Evolutionary conservation across 2,329 filamentous ascomycete genomes (phyloP).

Genomic region (Shiraia sp.): DNA sequence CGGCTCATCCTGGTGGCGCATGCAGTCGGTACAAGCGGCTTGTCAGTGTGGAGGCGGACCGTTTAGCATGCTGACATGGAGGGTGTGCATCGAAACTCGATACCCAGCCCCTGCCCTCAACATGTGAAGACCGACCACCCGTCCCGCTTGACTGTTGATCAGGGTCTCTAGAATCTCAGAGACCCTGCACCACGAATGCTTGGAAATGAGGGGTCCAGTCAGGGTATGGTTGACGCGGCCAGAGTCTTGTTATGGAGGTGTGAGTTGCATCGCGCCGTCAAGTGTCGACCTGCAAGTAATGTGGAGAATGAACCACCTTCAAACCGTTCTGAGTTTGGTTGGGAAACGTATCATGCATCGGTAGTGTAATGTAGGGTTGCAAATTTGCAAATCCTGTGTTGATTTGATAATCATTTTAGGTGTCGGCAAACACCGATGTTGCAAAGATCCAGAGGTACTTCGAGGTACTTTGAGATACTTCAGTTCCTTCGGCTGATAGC

Average conservation of each 20-base stretch:
- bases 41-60: slow-evolving; percentile 3
- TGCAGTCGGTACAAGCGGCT: not conserved
- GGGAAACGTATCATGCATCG: too few relatives aligned
- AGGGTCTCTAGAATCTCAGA: slow-evolving; percentile 15
- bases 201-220: slow-evolving; percentile 17
- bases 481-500: slow-evolving; percentile 1
- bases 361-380: slow-evolving; percentile 10
- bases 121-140: slow-evolving; percentile 16
- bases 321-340: too few relatives aligned
- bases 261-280: too few relatives aligned
- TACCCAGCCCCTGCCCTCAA: slow-evolving; percentile 12
- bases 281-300: not conserved
- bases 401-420: slow-evolving; percentile 9
- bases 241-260: slow-evolving; percentile 5
- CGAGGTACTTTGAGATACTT: slow-evolving; percentile 27
- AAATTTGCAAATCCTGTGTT: slow-evolving; percentile 5
- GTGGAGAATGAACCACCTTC: too few relatives aligned
- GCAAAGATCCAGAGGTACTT: slow-evolving; percentile 2
- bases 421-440: not conserved
- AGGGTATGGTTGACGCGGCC: slow-evolving; percentile 6
- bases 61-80: slow-evolving; percentile 10
- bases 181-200: slow-evolving; percentile 6
- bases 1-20: slow-evolving; percentile 10
- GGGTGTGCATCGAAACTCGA: slow-evolving; percentile 10
- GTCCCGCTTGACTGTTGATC: slow-evolving; percentile 16